phyloP scores from a whole-genome alignment of 2,329 filamentous ascomycete genomes.

The Colletotrichum limetticola region DNA sequence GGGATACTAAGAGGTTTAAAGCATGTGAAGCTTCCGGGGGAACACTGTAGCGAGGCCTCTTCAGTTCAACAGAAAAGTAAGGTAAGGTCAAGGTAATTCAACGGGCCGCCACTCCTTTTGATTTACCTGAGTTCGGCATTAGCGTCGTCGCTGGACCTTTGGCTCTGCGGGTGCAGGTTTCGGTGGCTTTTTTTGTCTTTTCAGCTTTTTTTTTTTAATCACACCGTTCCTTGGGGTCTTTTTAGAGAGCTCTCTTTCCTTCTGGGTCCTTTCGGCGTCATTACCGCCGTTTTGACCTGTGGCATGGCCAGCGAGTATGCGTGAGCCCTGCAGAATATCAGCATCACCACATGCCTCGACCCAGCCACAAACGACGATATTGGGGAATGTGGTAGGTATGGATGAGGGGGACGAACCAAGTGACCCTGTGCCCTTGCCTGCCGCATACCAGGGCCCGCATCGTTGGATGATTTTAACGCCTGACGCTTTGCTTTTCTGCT shows the following conservation, averaged over 20 bases:
- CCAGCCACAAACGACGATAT: background rate
- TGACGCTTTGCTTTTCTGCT: background rate
- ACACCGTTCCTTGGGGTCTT: background rate
- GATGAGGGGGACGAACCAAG: background rate
- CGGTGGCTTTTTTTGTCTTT: background rate
- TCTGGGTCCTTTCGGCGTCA: background rate
- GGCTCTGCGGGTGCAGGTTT: background rate
- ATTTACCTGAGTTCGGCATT: background rate
- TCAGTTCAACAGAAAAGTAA: background rate
- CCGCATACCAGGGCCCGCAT: background rate
- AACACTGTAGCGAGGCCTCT: background rate
- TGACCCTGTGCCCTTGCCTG: background rate
- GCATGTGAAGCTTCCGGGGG: background rate
- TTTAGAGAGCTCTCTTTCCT: no score
- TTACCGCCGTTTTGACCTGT: background rate
- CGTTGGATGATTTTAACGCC: background rate
- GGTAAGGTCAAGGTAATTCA: background rate
- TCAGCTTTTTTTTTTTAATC: no score
- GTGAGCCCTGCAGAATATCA: no score
- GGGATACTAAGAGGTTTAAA: background rate
- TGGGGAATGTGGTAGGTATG: background rate
- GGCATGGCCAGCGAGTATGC: background rate
- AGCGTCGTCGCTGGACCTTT: background rate
- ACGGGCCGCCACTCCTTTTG: background rate
- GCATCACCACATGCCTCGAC: background rate